Conservation (phyloP, 2,329 filamentous ascomycete genomes). For the Penicillium olsonii region DNA sequence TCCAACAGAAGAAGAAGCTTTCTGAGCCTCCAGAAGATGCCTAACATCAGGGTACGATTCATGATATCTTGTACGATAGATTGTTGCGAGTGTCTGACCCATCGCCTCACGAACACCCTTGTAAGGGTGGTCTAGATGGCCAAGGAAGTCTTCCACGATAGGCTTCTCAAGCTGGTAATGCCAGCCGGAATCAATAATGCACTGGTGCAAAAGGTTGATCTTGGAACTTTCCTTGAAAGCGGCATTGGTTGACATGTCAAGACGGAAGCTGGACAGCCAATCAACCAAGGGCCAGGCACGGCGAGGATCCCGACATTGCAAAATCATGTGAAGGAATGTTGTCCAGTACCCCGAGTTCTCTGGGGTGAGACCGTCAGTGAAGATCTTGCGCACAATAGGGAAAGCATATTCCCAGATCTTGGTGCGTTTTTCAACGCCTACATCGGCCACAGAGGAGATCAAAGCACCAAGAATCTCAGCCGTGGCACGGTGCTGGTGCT, state of each 20-base stretch:
- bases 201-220: constrained; percentile 84
- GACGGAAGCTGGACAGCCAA: constrained; percentile 76
- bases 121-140: constrained; percentile 94
- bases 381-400: constrained; percentile 80
- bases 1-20: constrained; percentile 76
- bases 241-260: constrained; percentile 93
- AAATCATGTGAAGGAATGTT: constrained; percentile 84
- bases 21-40: constrained; percentile 75
- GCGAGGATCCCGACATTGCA: constrained; percentile 87
- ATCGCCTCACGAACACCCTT: constrained; percentile 96
- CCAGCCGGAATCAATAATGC: constrained; percentile 87
- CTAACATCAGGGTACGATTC: constrained; percentile 85
- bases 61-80: constrained; percentile 89
- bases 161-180: constrained; percentile 90
- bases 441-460: constrained; percentile 77
- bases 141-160: constrained; percentile 83
- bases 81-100: constrained; percentile 81
- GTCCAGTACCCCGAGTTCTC: constrained; percentile 96
- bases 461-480: constrained; percentile 89
- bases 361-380: constrained; percentile 88
- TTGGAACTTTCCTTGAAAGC: constrained; percentile 99
- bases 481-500: constrained; percentile 95
- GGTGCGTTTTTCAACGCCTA: constrained; percentile 70
- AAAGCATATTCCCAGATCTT: constrained; percentile 87
- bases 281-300: constrained; percentile 84